A percentile compares a stretch with the other conserved stretches of the same genome.
phyloP scores from a whole-genome alignment of 2,329 filamentous ascomycete species.

The Fusarium denticulatum region DNA sequence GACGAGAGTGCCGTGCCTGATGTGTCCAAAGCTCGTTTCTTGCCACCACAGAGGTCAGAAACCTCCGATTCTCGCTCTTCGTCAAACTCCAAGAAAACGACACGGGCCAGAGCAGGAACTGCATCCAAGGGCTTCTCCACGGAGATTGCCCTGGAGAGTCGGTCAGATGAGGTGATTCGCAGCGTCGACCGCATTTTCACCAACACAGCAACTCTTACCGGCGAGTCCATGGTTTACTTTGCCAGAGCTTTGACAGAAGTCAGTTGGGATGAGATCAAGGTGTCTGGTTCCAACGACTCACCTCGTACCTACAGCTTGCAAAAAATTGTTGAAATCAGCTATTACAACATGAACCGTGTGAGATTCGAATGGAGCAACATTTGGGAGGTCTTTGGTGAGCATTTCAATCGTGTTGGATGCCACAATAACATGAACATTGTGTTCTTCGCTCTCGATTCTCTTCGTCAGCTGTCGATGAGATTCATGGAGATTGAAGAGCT shows the following conservation, averaged over 20 bases:
- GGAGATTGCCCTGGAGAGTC: slow-evolving; percentile 90
- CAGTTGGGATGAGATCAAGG: slow-evolving; percentile 99
- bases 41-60: slow-evolving; percentile 66
- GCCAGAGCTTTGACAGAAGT: slow-evolving; percentile 92
- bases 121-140: slow-evolving; percentile 72
- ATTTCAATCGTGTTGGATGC: slow-evolving; percentile 98
- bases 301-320: slow-evolving; percentile 97
- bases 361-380: slow-evolving; percentile 98
- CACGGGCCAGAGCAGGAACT: slow-evolving; percentile 63
- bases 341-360: slow-evolving; percentile 99
- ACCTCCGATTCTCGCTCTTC: slow-evolving; percentile 71
- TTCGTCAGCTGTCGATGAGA: slow-evolving; percentile 95
- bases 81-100: slow-evolving; percentile 64
- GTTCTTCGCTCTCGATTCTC: slow-evolving; percentile 94
- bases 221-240: slow-evolving; percentile 95
- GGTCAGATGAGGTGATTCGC: slow-evolving; percentile 91
- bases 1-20: slow-evolving; percentile 94
- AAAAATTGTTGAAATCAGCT: slow-evolving; percentile 98
- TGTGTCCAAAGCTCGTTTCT: slow-evolving; percentile 83
- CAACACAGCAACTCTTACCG: slow-evolving; percentile 91
- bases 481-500: slow-evolving; percentile 99
- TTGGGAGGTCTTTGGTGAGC: slow-evolving; percentile 96
- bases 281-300: slow-evolving; percentile 93
- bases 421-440: slow-evolving; percentile 97
- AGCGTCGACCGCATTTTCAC: slow-evolving; percentile 96